A percentile compares a stretch with the other conserved stretches of the same genome.
phyloP scores from a whole-genome alignment of 192 early-diverging fungal genomes.

The Backusella mclennaniae region DNA sequence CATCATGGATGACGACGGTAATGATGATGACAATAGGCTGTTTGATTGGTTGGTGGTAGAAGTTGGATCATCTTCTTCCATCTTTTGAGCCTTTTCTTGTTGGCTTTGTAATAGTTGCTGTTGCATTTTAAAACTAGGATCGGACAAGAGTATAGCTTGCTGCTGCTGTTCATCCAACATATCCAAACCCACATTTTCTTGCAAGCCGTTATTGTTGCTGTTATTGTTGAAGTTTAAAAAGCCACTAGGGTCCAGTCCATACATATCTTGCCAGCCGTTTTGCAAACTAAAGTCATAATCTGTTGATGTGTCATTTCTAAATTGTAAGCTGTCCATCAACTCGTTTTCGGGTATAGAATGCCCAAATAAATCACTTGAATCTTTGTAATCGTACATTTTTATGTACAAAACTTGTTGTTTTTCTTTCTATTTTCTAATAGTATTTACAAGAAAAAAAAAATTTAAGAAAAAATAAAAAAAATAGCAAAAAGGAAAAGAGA shows the following conservation, averaged over 20 bases:
- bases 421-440: conserved; percentile 3
- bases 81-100: conserved; percentile 11
- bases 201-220: not conserved
- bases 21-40: not conserved
- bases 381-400: conserved; percentile 9
- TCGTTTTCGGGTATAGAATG: conserved; percentile 3
- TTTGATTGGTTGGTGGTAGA: not conserved
- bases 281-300: not conserved
- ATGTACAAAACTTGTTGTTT: not conserved
- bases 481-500: not conserved
- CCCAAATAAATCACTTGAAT: conserved; percentile 4
- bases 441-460: conserved; percentile 3
- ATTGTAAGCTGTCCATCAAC: conserved; percentile 6
- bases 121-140: conserved; percentile 21
- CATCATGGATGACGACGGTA: conserved; percentile 1
- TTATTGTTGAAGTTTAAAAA: conserved; percentile 1
- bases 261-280: not conserved
- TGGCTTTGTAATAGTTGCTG: conserved; percentile 22
- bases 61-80: conserved; percentile 5
- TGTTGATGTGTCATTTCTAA: not conserved
- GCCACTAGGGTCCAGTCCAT: conserved; percentile 1
- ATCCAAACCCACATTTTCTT: not conserved
- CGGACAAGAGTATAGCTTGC: conserved; percentile 22
- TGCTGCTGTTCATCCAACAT: conserved; percentile 10
- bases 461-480: not conserved